Percentiles rank a stretch among this genome's conserved stretches.
Evolutionary conservation across 2,329 filamentous ascomycete genomes (phyloP).

Genomic region (Xylaria sp.): DNA sequence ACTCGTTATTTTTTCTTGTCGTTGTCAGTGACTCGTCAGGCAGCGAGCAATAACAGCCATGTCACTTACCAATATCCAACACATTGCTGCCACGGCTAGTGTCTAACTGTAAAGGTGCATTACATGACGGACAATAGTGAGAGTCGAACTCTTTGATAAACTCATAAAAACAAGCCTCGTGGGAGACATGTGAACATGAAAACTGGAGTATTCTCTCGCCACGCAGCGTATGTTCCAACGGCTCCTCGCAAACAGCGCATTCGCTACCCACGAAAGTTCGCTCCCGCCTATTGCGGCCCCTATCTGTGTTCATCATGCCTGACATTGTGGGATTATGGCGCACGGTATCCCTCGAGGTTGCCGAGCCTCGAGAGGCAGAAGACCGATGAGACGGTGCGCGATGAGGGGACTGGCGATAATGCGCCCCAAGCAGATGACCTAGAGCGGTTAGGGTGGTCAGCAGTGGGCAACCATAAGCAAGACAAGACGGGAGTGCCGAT

Average conservation of each 20-base stretch:
- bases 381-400: conserved; percentile 56
- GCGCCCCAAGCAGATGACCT: conserved; percentile 56
- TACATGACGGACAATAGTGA: conserved; percentile 93
- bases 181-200: conserved; percentile 95
- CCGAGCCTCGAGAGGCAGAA: conserved; percentile 52
- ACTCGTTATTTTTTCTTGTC: conserved; percentile 89
- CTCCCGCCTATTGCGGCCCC: conserved; percentile 83
- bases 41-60: conserved; percentile 5
- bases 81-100: conserved; percentile 94
- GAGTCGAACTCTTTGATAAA: conserved; percentile 95
- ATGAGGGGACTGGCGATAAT: conserved; percentile 47
- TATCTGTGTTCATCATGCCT: conserved; percentile 77
- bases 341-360: conserved; percentile 52
- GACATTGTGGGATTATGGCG: conserved; percentile 60
- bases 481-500: conserved; percentile 17
- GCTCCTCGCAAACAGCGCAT: conserved; percentile 97
- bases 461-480: conserved; percentile 37
- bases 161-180: conserved; percentile 99
- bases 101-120: conserved; percentile 90
- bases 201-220: conserved; percentile 96
- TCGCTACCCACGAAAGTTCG: conserved; percentile 95
- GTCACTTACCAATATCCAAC: conserved; percentile 80
- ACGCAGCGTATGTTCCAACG: conserved; percentile 91
- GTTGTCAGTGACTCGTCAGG: conserved; percentile 36
- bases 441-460: conserved; percentile 42